These are phyloP conservation scores for Massarina eburnea DNA, from an alignment of 2,329 filamentous ascomycete genomes.

Conservation along the genomic window DNA sequence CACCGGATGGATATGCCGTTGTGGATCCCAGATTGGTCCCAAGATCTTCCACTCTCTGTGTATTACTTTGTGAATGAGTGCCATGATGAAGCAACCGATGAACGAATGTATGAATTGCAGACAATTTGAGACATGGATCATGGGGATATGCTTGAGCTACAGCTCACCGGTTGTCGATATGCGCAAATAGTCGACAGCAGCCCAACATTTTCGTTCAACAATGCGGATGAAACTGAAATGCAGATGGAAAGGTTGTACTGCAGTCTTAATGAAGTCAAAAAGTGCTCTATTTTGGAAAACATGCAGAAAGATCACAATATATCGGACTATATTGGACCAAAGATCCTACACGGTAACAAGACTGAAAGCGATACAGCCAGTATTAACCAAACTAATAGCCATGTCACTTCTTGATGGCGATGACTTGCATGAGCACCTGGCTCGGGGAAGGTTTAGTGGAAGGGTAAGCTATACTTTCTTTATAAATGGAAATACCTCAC, in stretches of 20 bases:
- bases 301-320: not conserved
- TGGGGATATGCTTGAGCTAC: not conserved
- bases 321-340: no score
- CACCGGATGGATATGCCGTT: constrained; percentile 8
- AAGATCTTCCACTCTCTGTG: constrained; percentile 5
- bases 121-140: not conserved
- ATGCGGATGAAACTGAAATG: not conserved
- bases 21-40: constrained; percentile 13
- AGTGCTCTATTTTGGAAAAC: not conserved
- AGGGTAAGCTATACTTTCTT: not conserved
- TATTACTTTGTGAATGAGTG: not conserved
- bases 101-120: not conserved
- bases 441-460: not conserved
- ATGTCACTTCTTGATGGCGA: no score
- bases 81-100: not conserved
- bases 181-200: constrained; percentile 4
- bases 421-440: no score
- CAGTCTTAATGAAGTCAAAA: no score
- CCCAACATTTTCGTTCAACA: not conserved
- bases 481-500: no score
- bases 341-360: no score
- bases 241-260: constrained; percentile 4
- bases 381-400: no score
- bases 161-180: constrained; percentile 6
- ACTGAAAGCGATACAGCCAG: no score